Base-by-base conservation (phyloP, 2,329 filamentous ascomycete species). In the Diplodia mutila region DNA sequence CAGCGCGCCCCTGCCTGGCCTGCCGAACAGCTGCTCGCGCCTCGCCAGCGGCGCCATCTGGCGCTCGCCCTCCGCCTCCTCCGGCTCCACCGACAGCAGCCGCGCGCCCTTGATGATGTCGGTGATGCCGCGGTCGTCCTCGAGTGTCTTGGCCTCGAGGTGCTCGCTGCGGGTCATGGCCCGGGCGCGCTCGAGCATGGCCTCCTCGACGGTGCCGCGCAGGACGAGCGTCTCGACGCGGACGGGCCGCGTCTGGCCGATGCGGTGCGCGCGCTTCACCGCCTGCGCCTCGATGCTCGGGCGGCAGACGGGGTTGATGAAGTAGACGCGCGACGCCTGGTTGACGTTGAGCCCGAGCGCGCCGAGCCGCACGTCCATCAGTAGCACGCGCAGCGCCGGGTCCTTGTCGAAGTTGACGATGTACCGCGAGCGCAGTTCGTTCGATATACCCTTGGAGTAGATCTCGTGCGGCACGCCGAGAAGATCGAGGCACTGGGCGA, bases 291-390 rank as follows among this genome's bases (percentile, higher is more conserved):
- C 92, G 0, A 97, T 86, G 70, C 91, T 83, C 0, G 93, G 93
- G 64, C 94, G 91, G 76, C 95, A 90, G 14, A 97, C 92, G 0
- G 94, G 94, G 70, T 91, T 94, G 66, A 97, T 86, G 70, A 98
- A 97, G 78, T 93, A 96, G 11, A 98, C 90, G 2, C 94, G 84
- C 4, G 91, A 95, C 1, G 94, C 94, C 12, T 87, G 89, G 63
- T 89, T 89, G 77, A 97, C 89, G 75, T 97, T 94, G 0, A 98
- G 84, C 0, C 94, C 94, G 69, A 94, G 92, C 0, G 94, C 92
- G 34, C 94, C 94, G 75, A 95, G 92, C 1, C 87, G 88, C n/a
- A 97, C 86, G 74, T 97, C 93, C 90, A 97, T 97, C 1, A 97
- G 84, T 2, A 97, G 81, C 0, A 97, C 92, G 6, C 92, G 87